phyloP scores from a whole-genome alignment of 768 basidiomycete species.

The Naganishia vishniacii region DNA sequence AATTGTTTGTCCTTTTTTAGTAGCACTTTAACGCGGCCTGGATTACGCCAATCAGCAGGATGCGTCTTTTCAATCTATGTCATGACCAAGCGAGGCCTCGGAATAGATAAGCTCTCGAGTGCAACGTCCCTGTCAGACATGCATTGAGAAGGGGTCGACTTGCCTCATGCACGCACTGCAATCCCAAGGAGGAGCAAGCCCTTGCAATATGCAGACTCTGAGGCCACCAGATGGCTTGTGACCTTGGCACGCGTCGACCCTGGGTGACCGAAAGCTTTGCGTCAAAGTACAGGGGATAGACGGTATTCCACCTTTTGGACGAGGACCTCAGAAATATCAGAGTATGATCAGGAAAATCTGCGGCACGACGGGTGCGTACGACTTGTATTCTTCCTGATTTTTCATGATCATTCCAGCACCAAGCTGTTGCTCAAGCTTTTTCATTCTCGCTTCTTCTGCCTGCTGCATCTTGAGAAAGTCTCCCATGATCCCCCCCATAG shows the following conservation, averaged over 20 bases:
- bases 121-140: constrained; percentile 51
- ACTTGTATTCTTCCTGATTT: constrained; percentile 40
- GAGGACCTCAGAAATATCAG: background rate
- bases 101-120: constrained; percentile 97
- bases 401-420: constrained; percentile 30
- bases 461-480: constrained; percentile 47
- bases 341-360: constrained; percentile 3
- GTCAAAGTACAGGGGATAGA: constrained; percentile 96
- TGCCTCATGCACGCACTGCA: constrained; percentile 80
- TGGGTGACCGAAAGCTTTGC: constrained; percentile 66
- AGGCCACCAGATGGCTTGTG: constrained; percentile 87
- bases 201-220: constrained; percentile 87
- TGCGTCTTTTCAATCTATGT: constrained; percentile 66
- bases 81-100: constrained; percentile 60
- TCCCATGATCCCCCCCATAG: constrained; percentile 49
- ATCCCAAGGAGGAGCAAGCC: constrained; percentile 67
- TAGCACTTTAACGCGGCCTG: constrained; percentile 85
- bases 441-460: constrained; percentile 42
- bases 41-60: constrained; percentile 97
- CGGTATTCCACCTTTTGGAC: constrained; percentile 73
- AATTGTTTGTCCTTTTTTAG: constrained; percentile 43
- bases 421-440: constrained; percentile 41
- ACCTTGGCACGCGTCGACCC: constrained; percentile 73
- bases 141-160: constrained; percentile 20
- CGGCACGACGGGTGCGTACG: constrained; percentile 33